Evolutionary conservation across 2,329 filamentous ascomycete genomes (phyloP), one percentile per base, ranked within the genome.

Genomic region (Neofusicoccum kwambonambiense): DNA sequence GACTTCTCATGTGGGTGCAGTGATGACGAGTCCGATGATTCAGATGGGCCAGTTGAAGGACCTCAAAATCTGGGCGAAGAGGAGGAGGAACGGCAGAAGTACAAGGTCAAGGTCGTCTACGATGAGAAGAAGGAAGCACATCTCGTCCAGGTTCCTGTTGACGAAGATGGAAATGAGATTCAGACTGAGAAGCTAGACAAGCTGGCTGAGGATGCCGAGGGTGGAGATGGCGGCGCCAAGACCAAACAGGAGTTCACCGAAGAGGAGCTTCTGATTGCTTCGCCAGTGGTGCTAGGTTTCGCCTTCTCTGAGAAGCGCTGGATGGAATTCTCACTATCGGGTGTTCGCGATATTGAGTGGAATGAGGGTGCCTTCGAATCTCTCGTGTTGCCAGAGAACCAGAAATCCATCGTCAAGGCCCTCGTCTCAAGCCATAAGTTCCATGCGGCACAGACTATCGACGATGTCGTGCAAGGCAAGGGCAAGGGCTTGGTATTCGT

Each of bases 241-340:
- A 70, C 73, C 35, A 68, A 68, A 70, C 83, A 83, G 1, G 81
- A 85, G 19, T 93, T 95, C 74, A 90, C 85, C 0, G 91, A 95
- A 56, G 92, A 96, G 67, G 91, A 97, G 69, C 89, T 95, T 27
- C 81, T 97, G 5, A 89, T 96, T 56, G 89, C 92, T 1, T 94
- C 91, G 1, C 90, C 93, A 0, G 88, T 96, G 0, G 91, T 96
- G 0, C 84, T 96, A 1, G 93, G 93, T 0, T 97, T 96, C 71
- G 87, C 91, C 0, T 96, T 97, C 75, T 87, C 87, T 0, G 92
- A 96, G 77, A 97, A 96, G 78, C 82, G 92, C 9, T 97, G 93
- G 93, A 84, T 96, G 0, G 92, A 97, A 74, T 92, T 97, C 71
- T 89, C 88, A 0, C 89, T 97, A 19, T 91, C 90, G 0, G 88